Percentiles rank a stretch among this genome's conserved stretches.
These are phyloP conservation scores for Urochloa ruziziensis DNA, from an alignment of 176 grass and related monocot species.

Conservation along the genomic window DNA sequence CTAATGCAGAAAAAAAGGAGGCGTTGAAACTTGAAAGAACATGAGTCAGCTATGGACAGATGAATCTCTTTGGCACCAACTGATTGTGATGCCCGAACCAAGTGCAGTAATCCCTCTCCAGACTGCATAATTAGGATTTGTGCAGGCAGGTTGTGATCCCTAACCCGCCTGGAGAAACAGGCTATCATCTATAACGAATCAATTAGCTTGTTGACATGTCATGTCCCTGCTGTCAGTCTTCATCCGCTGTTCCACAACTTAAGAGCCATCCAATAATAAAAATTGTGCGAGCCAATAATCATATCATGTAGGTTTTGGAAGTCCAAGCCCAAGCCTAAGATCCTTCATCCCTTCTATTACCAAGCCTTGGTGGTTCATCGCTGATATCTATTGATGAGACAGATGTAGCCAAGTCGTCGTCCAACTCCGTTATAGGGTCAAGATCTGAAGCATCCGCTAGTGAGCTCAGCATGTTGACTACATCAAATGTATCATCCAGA, in stretches of 20 bases:
- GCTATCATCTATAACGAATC: constrained; percentile 32
- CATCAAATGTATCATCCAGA: constrained; percentile 79
- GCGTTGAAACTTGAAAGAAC: neutral
- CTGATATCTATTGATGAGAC: constrained; percentile 30
- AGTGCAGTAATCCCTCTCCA: constrained; percentile 2
- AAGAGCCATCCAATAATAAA: constrained; percentile 11
- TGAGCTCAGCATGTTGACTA: constrained; percentile 67
- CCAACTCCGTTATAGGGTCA: constrained; percentile 15
- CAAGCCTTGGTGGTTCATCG: constrained; percentile 7
- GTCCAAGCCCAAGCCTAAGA: constrained; percentile 20
- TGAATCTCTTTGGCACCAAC: constrained; percentile 24
- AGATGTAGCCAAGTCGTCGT: constrained; percentile 35
- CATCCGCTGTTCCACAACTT: neutral
- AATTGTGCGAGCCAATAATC: neutral
- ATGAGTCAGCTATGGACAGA: constrained; percentile 42
- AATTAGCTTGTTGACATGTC: neutral
- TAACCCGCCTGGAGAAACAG: constrained; percentile 9
- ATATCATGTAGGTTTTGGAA: constrained; percentile 2
- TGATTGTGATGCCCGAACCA: neutral
- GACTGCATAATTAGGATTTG: neutral
- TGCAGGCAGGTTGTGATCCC: neutral
- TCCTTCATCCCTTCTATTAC: constrained; percentile 33
- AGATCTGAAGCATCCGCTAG: constrained; percentile 67
- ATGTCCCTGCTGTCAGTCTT: neutral
- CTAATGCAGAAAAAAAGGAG: neutral